Evolutionary conservation across 805 yeast genomes (phyloP), one percentile per base, ranked within the genome.

Genomic region (Barnettozyma siamensis): DNA sequence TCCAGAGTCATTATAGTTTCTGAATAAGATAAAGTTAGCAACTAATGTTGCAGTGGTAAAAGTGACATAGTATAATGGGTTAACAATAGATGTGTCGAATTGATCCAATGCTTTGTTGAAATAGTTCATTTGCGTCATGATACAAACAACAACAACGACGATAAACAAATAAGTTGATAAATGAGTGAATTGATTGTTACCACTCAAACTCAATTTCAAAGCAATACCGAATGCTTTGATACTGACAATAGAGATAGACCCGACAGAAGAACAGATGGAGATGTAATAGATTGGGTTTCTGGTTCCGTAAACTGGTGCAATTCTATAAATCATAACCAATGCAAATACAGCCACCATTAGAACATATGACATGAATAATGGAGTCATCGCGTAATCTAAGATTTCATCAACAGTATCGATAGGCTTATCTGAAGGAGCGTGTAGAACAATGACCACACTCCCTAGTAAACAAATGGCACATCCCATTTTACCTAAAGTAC

Each of bases 211-310:
- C 57, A 88, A 73, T 64, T 88, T 88, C 57, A 88, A 69, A 1
- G 96, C 96, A 53, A 88, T 83, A 28, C 96, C 96, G 65, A 88
- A 88, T 1, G 95, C 96, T 66, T 88, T 88, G 64, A 88, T 88
- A 21, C 94, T 71, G 84, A 89, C 88, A 40, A 88, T 95, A 5
- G 93, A 82, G 38, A 88, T 83, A 3, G 95, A 85, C 2, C 96
- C 96, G 42, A 87, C 96, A 2, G 87, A 70, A 2, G 95, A 84
- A 63, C 96, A 88, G 55, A 88, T 87, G 7, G 94, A 83, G 50
- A 88, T 79, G 67, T 88, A 88, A 48, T 88, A 80, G 83, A 88
- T 82, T 33, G 96, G 96, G 58, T 84, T 84, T 51, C 76, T 74
- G 37, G 77, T 69, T 16, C 96, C 96, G 50, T 85, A 76, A 44